Evolutionary conservation across 2,329 filamentous ascomycete species (phyloP).

Genomic region (Aureobasidium sp.): DNA sequence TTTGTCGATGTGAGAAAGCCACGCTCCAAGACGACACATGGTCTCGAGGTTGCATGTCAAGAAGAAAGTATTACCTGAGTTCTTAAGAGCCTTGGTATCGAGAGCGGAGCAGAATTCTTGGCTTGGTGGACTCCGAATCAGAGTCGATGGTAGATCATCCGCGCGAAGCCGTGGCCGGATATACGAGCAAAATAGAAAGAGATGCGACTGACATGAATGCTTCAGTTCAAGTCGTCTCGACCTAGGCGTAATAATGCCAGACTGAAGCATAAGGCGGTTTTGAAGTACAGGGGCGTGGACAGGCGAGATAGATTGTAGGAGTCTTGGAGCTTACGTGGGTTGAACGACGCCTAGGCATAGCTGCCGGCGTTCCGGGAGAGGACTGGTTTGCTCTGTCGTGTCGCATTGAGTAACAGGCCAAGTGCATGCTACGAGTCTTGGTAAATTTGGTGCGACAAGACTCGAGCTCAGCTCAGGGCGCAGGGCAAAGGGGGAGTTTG

Average conservation of each 20-base stretch:
- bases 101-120: not conserved
- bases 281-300: not conserved
- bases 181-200: no score
- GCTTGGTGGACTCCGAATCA: not conserved
- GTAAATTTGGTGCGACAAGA: conserved; percentile 1
- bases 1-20: not conserved
- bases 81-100: not conserved
- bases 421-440: conserved; percentile 3
- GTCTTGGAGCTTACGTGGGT: conserved; percentile 5
- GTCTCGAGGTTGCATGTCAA: not conserved
- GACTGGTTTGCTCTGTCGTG: not conserved
- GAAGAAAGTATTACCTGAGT: not conserved
- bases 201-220: not conserved
- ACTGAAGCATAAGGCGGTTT: not conserved
- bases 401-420: conserved; percentile 5
- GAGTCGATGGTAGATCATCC: conserved; percentile 1
- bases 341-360: not conserved
- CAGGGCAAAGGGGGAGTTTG: not conserved
- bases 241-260: not conserved
- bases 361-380: not conserved
- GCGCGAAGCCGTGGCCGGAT: not conserved
- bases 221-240: not conserved
- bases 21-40: not conserved
- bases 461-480: not conserved
- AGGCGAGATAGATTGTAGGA: not conserved